These are phyloP conservation scores for Dioszegia aurantiaca DNA, from an alignment of 768 basidiomycete species.

Conservation along the genomic window DNA sequence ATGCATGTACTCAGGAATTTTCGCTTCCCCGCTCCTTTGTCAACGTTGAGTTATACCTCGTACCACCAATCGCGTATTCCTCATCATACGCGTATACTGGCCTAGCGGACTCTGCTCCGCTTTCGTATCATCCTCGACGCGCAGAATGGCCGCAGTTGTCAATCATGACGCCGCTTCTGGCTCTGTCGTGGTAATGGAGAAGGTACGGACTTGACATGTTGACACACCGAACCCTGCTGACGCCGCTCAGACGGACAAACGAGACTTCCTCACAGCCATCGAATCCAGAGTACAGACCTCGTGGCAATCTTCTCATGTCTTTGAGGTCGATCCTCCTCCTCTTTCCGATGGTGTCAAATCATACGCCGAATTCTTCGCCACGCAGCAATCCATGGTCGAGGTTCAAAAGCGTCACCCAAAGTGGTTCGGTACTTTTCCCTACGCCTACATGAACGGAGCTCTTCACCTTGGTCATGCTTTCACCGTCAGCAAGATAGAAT, in stretches of 20 bases:
- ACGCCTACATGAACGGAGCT: slow-evolving; percentile 97
- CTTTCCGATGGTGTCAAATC: slow-evolving; percentile 57
- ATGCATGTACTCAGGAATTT: too few relatives aligned
- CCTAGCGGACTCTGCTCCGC: background rate
- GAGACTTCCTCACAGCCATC: slow-evolving; percentile 77
- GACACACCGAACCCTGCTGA: slow-evolving; percentile 23
- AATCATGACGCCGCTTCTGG: slow-evolving; percentile 35
- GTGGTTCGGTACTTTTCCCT: slow-evolving; percentile 97
- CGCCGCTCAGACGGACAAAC: slow-evolving; percentile 75
- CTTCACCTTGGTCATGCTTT: slow-evolving; percentile 97
- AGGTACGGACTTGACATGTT: slow-evolving; percentile 29
- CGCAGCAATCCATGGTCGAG: slow-evolving; percentile 62
- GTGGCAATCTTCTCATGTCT: slow-evolving; percentile 74
- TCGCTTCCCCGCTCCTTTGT: too few relatives aligned
- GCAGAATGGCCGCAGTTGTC: slow-evolving; percentile 42
- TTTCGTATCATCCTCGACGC: background rate
- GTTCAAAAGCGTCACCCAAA: slow-evolving; percentile 78
- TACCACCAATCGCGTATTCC: background rate
- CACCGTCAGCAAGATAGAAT: slow-evolving; percentile 97
- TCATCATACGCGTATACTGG: slow-evolving; percentile 2
- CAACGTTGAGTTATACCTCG: too few relatives aligned
- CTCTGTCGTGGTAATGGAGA: slow-evolving; percentile 49
- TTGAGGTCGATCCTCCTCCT: slow-evolving; percentile 80
- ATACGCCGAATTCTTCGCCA: slow-evolving; percentile 55
- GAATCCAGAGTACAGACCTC: slow-evolving; percentile 79